phyloP scores from a whole-genome alignment of 2,329 filamentous ascomycete genomes.

The Arthroderma sp. region DNA sequence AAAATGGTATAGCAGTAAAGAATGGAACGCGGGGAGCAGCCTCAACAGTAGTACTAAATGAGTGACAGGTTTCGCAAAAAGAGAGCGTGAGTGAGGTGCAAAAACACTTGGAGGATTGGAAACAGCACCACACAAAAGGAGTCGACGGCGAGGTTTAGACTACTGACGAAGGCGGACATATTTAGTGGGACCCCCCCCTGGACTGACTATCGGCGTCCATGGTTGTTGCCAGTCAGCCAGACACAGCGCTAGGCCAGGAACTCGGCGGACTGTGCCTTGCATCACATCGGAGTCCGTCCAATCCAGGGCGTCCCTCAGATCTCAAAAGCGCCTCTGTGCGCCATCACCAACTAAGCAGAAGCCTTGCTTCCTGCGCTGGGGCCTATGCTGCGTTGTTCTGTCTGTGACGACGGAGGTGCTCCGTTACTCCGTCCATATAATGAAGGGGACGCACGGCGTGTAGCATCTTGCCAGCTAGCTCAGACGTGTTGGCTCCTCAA shows the following conservation, averaged over 20 bases:
- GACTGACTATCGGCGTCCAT: neutral
- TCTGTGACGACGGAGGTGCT: too few relatives aligned
- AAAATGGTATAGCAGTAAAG: neutral
- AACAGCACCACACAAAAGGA: neutral
- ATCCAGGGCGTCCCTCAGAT: neutral
- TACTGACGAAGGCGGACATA: neutral
- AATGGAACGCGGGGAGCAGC: neutral
- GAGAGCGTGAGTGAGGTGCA: neutral
- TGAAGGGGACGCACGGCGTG: too few relatives aligned
- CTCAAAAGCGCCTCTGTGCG: neutral
- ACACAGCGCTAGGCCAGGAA: neutral
- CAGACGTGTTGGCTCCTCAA: too few relatives aligned
- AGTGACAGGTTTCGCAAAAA: conserved; percentile 4
- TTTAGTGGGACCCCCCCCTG: conserved; percentile 2
- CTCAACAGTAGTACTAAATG: conserved; percentile 1
- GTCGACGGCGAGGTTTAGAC: neutral
- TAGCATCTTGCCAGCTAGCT: too few relatives aligned
- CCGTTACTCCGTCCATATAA: too few relatives aligned
- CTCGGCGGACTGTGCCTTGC: neutral
- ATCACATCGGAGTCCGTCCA: neutral
- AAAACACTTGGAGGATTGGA: neutral
- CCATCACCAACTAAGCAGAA: neutral
- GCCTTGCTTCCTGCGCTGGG: neutral
- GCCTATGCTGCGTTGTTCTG: neutral
- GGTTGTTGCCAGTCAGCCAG: neutral